phyloP scores from a whole-genome alignment of 164 flowering plant species.

The Tinospora cordifolia region DNA sequence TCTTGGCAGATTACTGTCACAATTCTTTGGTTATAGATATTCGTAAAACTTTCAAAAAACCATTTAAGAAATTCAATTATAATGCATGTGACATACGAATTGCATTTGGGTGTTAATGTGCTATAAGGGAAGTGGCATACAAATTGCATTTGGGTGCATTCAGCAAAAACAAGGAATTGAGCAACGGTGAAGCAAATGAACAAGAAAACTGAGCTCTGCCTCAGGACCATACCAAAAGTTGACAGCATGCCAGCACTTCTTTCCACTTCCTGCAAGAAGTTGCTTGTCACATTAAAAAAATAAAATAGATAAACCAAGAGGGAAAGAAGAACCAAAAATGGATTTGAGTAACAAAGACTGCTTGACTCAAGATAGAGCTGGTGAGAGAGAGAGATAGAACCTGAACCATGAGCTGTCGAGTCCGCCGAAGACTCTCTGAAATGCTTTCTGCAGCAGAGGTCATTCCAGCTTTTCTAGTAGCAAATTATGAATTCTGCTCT shows the following conservation, averaged over 20 bases:
- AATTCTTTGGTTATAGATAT: background rate
- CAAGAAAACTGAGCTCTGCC: no score
- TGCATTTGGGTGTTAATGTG: no score
- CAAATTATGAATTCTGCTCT: no score
- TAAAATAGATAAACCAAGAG: background rate
- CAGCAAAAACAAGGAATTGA: background rate
- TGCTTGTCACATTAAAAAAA: background rate
- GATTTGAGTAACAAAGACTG: background rate
- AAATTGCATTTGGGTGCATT: background rate
- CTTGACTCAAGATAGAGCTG: slow-evolving; percentile 1
- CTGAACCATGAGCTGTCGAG: slow-evolving; percentile 94
- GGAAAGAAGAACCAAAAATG: background rate
- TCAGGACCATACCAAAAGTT: slow-evolving; percentile 59
- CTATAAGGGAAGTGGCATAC: no score
- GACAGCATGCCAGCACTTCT: slow-evolving; percentile 66
- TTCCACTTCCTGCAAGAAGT: slow-evolving; percentile 71
- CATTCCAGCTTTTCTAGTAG: slow-evolving; percentile 95
- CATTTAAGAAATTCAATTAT: no score
- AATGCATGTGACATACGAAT: no score
- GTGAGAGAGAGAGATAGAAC: slow-evolving; percentile 21
- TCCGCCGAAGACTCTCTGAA: slow-evolving; percentile 85
- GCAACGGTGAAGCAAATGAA: no score
- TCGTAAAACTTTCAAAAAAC: no score
- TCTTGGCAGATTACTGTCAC: background rate
- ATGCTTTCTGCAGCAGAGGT: slow-evolving; percentile 92